These are phyloP conservation scores for Rhodofomes roseus DNA, from an alignment of 1,284 basidiomycete genomes.

Conservation along the genomic window DNA sequence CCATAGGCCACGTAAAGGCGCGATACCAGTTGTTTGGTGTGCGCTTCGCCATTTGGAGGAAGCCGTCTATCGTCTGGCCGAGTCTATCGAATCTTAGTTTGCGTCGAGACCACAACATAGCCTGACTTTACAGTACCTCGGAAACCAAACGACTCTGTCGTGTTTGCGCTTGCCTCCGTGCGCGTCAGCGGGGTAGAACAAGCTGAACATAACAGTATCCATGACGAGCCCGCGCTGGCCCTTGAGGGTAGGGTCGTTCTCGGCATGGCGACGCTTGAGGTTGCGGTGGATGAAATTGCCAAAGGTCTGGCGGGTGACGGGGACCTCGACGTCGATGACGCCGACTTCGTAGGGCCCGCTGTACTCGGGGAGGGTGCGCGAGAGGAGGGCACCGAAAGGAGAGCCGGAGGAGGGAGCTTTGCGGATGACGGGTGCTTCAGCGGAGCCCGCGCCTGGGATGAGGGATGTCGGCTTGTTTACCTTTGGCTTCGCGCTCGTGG, in stretches of 20 bases:
- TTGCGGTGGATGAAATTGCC: conserved; percentile 2
- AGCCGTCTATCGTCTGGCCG: conserved; percentile 1
- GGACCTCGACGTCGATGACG: conserved; percentile 1
- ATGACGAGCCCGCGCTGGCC: conserved; percentile 1
- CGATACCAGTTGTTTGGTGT: conserved; percentile 1
- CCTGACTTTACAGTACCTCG: neutral
- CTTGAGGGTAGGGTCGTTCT: conserved; percentile 1
- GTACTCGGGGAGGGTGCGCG: neutral
- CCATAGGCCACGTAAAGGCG: neutral
- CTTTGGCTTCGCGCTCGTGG: neutral
- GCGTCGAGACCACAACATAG: neutral
- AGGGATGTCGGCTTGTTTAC: neutral
- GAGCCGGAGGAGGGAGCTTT: neutral
- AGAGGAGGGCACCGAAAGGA: neutral
- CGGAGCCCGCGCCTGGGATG: neutral
- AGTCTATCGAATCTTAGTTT: neutral
- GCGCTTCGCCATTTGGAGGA: conserved; percentile 2
- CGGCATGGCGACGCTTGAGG: neutral
- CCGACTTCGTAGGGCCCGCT: neutral
- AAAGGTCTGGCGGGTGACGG: neutral
- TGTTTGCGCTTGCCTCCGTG: neutral
- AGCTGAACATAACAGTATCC: conserved; percentile 2
- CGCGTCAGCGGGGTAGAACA: conserved; percentile 1
- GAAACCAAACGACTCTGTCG: neutral
- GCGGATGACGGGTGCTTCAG: neutral